These are phyloP conservation scores for Cicer pinnatifidum DNA, from an alignment of 306 rosid genomes.

Conservation along the genomic window DNA sequence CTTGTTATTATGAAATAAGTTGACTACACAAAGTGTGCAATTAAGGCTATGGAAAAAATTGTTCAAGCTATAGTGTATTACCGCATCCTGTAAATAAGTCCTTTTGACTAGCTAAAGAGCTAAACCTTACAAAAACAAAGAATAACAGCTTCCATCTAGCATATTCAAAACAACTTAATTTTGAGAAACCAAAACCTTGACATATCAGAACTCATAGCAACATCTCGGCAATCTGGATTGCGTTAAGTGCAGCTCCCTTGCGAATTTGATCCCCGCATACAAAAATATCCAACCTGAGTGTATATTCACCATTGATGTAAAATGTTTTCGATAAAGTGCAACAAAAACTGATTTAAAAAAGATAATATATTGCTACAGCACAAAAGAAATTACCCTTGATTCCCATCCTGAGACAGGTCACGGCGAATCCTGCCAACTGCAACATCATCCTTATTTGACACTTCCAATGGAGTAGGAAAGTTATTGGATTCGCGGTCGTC, in stretches of 20 bases:
- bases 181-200: slow-evolving; percentile 24
- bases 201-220: slow-evolving; percentile 55
- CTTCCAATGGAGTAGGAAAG: slow-evolving; percentile 94
- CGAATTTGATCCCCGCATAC: slow-evolving; percentile 98
- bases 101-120: slow-evolving; percentile 19
- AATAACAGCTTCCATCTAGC: slow-evolving; percentile 35
- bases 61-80: slow-evolving; percentile 26
- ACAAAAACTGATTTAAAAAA: neutral
- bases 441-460: slow-evolving; percentile 88
- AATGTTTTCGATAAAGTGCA: slow-evolving; percentile 20
- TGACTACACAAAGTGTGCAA: neutral
- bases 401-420: slow-evolving; percentile 87
- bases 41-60: neutral
- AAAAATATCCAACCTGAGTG: slow-evolving; percentile 84
- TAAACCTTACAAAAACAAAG: slow-evolving; percentile 32
- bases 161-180: slow-evolving; percentile 44
- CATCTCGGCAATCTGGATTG: slow-evolving; percentile 97
- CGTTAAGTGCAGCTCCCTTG: slow-evolving; percentile 98
- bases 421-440: slow-evolving; percentile 94
- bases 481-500: slow-evolving; percentile 78
- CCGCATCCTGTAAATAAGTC: neutral
- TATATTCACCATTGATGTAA: slow-evolving; percentile 43
- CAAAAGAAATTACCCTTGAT: slow-evolving; percentile 62
- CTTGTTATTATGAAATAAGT: neutral
- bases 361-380: slow-evolving; percentile 1